Percentiles rank a stretch among this genome's conserved stretches.
Evolutionary conservation across 2,329 filamentous ascomycete species (phyloP).

Genomic region (Tolypocladium guangdongense): DNA sequence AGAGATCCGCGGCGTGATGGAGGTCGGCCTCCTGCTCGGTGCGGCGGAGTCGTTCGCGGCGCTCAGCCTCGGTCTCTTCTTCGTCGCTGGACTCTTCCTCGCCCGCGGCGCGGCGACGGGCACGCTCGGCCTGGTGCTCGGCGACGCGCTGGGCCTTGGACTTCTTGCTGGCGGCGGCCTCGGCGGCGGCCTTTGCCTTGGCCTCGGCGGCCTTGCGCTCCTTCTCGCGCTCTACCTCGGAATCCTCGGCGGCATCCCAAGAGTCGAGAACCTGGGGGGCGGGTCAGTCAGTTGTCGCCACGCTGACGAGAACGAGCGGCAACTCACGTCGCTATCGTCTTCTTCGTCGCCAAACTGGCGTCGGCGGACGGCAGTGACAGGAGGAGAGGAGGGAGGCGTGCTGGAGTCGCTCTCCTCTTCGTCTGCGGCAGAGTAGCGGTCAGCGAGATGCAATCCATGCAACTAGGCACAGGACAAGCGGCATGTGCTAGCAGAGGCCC

Average conservation of each 20-base stretch:
- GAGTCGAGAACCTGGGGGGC: constrained; percentile 70
- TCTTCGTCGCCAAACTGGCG: constrained; percentile 85
- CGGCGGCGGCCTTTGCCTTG: constrained; percentile 82
- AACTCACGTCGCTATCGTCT: constrained; percentile 64
- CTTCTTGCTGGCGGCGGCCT: constrained; percentile 85
- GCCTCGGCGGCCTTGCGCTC: constrained; percentile 74
- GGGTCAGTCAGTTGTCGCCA: not conserved
- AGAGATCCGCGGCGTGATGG: constrained; percentile 81
- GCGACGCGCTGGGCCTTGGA: constrained; percentile 76
- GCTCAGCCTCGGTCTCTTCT: constrained; percentile 62
- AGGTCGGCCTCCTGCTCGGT: constrained; percentile 85
- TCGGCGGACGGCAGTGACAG: constrained; percentile 28
- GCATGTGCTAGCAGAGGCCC: not conserved
- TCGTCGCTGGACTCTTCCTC: constrained; percentile 51
- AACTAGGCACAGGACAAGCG: not conserved
- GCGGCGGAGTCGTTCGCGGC: constrained; percentile 61
- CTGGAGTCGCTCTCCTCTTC: constrained; percentile 29
- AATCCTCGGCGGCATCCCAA: constrained; percentile 96
- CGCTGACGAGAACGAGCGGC: not conserved
- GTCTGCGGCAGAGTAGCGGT: constrained; percentile 17
- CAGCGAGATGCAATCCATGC: constrained; percentile 7
- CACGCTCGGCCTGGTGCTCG: constrained; percentile 57
- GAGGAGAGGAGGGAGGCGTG: constrained; percentile 25
- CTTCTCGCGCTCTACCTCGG: constrained; percentile 93
- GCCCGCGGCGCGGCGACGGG: constrained; percentile 37